Conservation (phyloP, 2,329 filamentous ascomycete genomes). For the Neofusicoccum kwambonambiense region DNA sequence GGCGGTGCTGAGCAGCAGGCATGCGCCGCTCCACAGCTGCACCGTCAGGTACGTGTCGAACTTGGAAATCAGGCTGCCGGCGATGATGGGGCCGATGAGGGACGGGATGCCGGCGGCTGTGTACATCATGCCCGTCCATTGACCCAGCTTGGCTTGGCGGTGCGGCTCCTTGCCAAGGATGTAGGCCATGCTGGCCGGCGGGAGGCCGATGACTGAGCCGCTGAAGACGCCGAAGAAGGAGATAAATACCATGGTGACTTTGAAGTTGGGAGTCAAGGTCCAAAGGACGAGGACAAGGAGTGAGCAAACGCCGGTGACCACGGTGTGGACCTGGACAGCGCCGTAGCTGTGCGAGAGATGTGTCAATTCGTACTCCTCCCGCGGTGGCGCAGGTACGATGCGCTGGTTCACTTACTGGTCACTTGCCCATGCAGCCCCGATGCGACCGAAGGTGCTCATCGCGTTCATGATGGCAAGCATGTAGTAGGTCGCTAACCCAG, state of each 20-base stretch:
- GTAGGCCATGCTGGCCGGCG: slow-evolving; percentile 49
- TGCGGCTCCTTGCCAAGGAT: slow-evolving; percentile 39
- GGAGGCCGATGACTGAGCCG: slow-evolving; percentile 51
- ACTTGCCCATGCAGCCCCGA: slow-evolving; percentile 45
- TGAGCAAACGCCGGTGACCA: slow-evolving; percentile 41
- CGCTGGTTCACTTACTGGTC: slow-evolving; percentile 32
- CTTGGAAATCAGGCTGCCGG: slow-evolving; percentile 45
- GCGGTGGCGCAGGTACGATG: background rate
- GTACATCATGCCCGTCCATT: slow-evolving; percentile 57
- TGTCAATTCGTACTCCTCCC: background rate
- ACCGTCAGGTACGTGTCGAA: slow-evolving; percentile 46
- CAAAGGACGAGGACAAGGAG: slow-evolving; percentile 47
- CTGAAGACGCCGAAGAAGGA: slow-evolving; percentile 49
- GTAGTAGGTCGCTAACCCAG: slow-evolving; percentile 47
- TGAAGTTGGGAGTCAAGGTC: slow-evolving; percentile 39
- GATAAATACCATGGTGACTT: slow-evolving; percentile 47
- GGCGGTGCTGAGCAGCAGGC: slow-evolving; percentile 39
- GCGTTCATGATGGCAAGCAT: slow-evolving; percentile 53
- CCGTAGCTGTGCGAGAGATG: slow-evolving; percentile 31
- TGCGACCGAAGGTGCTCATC: slow-evolving; percentile 46
- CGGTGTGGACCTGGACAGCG: slow-evolving; percentile 47
- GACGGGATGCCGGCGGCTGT: slow-evolving; percentile 45
- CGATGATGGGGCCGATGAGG: slow-evolving; percentile 48
- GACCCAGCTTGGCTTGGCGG: slow-evolving; percentile 44
- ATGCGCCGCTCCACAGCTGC: slow-evolving; percentile 48